Conservation (phyloP, 495 filamentous ascomycete species). For the Tuber microsphaerosporum region DNA sequence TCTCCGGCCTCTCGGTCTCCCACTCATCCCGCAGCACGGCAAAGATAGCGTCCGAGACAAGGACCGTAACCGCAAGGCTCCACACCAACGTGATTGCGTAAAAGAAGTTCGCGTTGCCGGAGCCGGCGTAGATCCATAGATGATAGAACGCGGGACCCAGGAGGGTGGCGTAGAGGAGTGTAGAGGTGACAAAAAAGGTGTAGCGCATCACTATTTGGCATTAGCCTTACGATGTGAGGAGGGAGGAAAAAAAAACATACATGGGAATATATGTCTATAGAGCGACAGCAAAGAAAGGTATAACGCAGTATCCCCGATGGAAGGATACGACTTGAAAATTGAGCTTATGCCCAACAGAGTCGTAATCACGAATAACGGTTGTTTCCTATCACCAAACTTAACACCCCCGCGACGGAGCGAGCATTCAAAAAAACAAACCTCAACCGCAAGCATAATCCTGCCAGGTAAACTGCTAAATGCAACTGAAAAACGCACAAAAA, state of each 20-base stretch:
- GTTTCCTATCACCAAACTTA: conserved; percentile 43
- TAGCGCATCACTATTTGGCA: conserved; percentile 70
- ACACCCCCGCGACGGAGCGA: neutral
- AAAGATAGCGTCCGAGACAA: conserved; percentile 76
- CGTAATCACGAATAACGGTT: conserved; percentile 78
- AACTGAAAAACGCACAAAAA: conserved; percentile 98
- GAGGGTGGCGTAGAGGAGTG: conserved; percentile 75
- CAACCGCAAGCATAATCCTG: conserved; percentile 70
- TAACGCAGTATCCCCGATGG: conserved; percentile 75
- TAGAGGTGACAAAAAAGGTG: conserved; percentile 73
- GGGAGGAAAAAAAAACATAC: conserved; percentile 48
- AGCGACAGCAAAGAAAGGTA: conserved; percentile 76
- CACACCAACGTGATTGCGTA: conserved; percentile 98
- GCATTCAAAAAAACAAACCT: conserved; percentile 41
- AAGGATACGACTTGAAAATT: conserved; percentile 94
- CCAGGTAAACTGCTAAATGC: conserved; percentile 81
- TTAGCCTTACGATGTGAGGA: conserved; percentile 14
- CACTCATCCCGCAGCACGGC: conserved; percentile 86
- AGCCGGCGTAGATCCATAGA: conserved; percentile 96
- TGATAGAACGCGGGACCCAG: conserved; percentile 94
- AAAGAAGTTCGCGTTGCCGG: conserved; percentile 98
- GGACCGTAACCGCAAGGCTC: conserved; percentile 74
- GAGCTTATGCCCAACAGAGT: conserved; percentile 78
- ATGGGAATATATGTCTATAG: conserved; percentile 88
- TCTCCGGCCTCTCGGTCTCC: conserved; percentile 85